Base-by-base conservation (phyloP, 2,329 filamentous ascomycete species). In the Eurotiales sp. region DNA sequence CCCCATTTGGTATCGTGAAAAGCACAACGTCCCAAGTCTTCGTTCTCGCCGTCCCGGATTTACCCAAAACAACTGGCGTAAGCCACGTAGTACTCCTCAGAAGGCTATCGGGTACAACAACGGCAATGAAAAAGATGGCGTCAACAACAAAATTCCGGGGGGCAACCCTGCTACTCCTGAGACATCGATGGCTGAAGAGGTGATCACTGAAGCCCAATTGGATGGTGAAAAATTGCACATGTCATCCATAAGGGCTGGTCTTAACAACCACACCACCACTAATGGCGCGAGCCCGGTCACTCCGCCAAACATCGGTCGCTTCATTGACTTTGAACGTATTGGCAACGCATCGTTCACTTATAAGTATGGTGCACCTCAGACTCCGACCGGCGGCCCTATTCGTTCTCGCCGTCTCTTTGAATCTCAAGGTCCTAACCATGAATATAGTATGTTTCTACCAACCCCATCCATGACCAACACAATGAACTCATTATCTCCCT, bases 1-100 rank as follows among this genome's bases (percentile, higher is more conserved):
- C 14, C 82, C 82, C 8, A 65, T 67, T 7, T 85, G 82, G 82
- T 83, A 75, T 61, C 72, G 73, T 48, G 77, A 83, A 48, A 75
- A 76, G 58, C 59, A 65, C 52, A 54, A 56, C 6, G 51, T 70
- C 1, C 48, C 64, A 1, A 69, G 66, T 42, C 51, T 72, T 2
- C 44, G 61, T 22, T 54, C 59, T 19, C 48, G 54, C n/a, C 15
- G 25, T 14, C 17, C 36, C 27, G 42, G 49, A 10, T 6, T 34
- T 29, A 23, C 29, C 19, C 56, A 52, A 30, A 56, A 61, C 52
- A 55, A 40, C 30, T 53, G 51, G 51, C 51, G 51, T 5, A 53
- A 49, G 32, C 14, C 30, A 8, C 47, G 47, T 36, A 27, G 15
- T 17, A 17, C 40, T 29, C 36, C 45, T 4, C 15, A 19, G 12